These are phyloP conservation scores for Russula abietina DNA, from an alignment of 768 basidiomycete genomes.

Conservation along the genomic window DNA sequence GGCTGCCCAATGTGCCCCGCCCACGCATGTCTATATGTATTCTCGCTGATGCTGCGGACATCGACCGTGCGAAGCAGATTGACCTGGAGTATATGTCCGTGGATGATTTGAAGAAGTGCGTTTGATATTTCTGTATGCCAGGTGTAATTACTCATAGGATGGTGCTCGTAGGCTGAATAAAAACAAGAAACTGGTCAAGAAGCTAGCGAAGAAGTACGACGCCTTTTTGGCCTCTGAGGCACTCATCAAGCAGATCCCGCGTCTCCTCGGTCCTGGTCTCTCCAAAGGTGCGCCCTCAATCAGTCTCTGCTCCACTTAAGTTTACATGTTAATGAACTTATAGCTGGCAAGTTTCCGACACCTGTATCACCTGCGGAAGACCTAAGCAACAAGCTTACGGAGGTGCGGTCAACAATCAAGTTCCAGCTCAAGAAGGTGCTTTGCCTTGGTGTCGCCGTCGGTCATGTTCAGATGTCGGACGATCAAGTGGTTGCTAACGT, in stretches of 20 bases:
- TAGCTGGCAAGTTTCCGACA: conserved; percentile 98
- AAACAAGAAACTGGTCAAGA: conserved; percentile 99
- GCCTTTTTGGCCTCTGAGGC: conserved; percentile 97
- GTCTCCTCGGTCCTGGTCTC: conserved; percentile 98
- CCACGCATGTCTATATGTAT: conserved; percentile 99
- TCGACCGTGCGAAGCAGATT: conserved; percentile 97
- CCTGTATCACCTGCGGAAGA: conserved; percentile 92
- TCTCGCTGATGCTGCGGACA: conserved; percentile 97
- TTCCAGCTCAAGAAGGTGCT: conserved; percentile 99
- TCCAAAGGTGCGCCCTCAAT: conserved; percentile 73
- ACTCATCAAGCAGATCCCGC: conserved; percentile 99
- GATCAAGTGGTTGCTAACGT: conserved; percentile 96
- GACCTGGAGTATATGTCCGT: conserved; percentile 99
- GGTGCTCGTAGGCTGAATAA: conserved; percentile 75
- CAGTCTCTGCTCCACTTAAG: background rate
- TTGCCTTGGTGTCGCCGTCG: conserved; percentile 97
- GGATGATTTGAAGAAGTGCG: conserved; percentile 97
- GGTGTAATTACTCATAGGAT: background rate
- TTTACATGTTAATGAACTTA: background rate
- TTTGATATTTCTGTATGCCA: background rate
- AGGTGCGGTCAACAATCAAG: conserved; percentile 99
- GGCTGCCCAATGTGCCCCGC: conserved; percentile 93
- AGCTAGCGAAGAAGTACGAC: conserved; percentile 99
- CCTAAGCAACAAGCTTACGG: conserved; percentile 79
- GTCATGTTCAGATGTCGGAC: conserved; percentile 95